A percentile compares a stretch with the other conserved stretches of the same genome.
Evolutionary conservation across 2,329 filamentous ascomycete genomes (phyloP).

Genomic region (Daldinia eschscholtzii): DNA sequence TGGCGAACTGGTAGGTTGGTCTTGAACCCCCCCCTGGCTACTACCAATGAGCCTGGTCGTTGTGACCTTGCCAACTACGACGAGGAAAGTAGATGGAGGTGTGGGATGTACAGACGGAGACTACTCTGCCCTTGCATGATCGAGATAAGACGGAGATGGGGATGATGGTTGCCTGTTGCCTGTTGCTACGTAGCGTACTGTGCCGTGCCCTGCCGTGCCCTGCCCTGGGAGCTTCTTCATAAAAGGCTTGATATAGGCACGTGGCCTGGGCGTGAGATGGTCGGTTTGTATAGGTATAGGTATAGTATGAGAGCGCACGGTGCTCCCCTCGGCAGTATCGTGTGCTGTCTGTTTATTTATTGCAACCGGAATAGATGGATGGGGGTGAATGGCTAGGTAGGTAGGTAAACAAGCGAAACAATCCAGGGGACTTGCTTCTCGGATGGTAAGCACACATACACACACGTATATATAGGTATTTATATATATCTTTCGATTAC

Average conservation of each 20-base stretch:
- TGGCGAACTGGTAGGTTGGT: slow-evolving; percentile 25
- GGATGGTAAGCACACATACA: neutral
- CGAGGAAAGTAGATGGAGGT: neutral
- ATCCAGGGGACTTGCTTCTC: neutral
- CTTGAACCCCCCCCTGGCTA: neutral
- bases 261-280: neutral
- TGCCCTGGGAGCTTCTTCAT: neutral
- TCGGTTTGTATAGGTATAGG: neutral
- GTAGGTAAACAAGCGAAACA: neutral
- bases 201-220: neutral
- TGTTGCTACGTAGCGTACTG: neutral
- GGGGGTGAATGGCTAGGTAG: neutral
- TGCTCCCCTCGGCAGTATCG: neutral
- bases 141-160: neutral
- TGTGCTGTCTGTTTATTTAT: neutral
- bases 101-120: neutral
- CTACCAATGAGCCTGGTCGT: slow-evolving; percentile 25
- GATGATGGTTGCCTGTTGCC: neutral
- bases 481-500: neutral
- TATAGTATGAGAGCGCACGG: neutral
- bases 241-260: neutral
- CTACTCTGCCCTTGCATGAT: slow-evolving; percentile 1
- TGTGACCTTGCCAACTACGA: slow-evolving; percentile 10
- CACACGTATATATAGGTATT: neutral
- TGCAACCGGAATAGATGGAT: neutral